Percentiles rank a stretch among this genome's conserved stretches.
Evolutionary conservation across 768 basidiomycete species (phyloP).

Genomic region (Mycena crocata): DNA sequence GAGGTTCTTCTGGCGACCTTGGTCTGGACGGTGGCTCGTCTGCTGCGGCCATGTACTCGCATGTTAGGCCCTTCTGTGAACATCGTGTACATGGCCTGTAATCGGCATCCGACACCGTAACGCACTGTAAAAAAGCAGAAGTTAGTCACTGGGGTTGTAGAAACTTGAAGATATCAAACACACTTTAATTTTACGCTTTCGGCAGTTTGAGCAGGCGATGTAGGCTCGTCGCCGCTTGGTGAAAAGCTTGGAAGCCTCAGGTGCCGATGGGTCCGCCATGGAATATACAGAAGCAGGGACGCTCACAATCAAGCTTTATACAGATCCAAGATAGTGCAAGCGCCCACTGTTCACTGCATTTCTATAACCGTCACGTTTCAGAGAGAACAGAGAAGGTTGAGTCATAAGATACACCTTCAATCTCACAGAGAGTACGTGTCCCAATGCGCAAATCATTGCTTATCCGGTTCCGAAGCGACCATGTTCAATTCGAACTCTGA

Average conservation of each 20-base stretch:
- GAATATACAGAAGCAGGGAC: too few relatives aligned
- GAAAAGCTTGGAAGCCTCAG: conserved; percentile 1
- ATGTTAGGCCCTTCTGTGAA: conserved; percentile 10
- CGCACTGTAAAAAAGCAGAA: not conserved
- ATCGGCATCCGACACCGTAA: conserved; percentile 14
- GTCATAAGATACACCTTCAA: too few relatives aligned
- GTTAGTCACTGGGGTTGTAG: not conserved
- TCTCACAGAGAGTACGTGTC: too few relatives aligned
- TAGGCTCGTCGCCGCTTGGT: conserved; percentile 20
- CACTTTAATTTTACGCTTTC: conserved; percentile 25
- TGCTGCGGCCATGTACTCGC: conserved; percentile 10
- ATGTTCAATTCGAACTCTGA: too few relatives aligned
- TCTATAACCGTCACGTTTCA: too few relatives aligned
- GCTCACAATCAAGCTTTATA: too few relatives aligned
- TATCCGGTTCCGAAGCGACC: too few relatives aligned
- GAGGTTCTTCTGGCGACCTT: not conserved
- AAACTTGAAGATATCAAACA: not conserved
- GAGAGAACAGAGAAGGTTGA: too few relatives aligned
- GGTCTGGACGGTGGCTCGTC: not conserved
- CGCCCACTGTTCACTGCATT: too few relatives aligned
- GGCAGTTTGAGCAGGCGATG: conserved; percentile 18
- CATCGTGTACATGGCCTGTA: conserved; percentile 21
- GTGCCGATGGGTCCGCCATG: too few relatives aligned
- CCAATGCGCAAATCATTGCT: too few relatives aligned
- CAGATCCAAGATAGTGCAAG: too few relatives aligned